Conservation (phyloP, 2,329 filamentous ascomycete genomes). For the Sporothrix luriei region DNA sequence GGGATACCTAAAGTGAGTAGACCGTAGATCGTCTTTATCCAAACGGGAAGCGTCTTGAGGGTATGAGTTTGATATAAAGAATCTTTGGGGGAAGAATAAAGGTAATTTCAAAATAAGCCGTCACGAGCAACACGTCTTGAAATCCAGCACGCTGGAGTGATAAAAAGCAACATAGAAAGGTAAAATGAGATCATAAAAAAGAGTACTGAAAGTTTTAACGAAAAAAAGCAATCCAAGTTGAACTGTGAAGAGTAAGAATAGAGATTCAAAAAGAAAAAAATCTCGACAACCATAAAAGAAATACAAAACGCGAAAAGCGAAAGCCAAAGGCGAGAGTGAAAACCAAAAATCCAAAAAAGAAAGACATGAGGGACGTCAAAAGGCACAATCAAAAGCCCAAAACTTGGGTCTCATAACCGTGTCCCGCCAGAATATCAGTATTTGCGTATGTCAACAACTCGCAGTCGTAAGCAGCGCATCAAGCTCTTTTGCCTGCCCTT, state of each 20-base stretch:
- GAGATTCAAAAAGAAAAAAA: neutral
- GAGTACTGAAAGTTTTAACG: neutral
- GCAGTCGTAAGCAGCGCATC: slow-evolving; percentile 2
- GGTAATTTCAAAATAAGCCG: slow-evolving; percentile 1
- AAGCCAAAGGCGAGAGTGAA: no score
- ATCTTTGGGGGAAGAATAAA: neutral
- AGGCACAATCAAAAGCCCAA: neutral
- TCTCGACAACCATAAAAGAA: neutral
- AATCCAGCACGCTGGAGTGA: neutral
- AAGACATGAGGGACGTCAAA: slow-evolving; percentile 16
- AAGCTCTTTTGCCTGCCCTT: neutral
- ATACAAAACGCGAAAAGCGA: neutral
- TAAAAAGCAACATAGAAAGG: neutral
- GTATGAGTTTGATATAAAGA: neutral
- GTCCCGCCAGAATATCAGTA: neutral
- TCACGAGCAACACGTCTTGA: neutral
- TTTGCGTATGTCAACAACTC: neutral
- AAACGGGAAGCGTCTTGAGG: neutral
- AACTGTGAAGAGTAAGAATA: neutral
- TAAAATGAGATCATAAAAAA: neutral
- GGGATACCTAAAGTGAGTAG: no score
- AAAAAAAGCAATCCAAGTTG: slow-evolving; percentile 9
- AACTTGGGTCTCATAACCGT: neutral
- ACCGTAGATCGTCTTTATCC: neutral
- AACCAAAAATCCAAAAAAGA: neutral